Base-by-base conservation (phyloP, 1,284 basidiomycete species). In the Stereum hirsutum region DNA sequence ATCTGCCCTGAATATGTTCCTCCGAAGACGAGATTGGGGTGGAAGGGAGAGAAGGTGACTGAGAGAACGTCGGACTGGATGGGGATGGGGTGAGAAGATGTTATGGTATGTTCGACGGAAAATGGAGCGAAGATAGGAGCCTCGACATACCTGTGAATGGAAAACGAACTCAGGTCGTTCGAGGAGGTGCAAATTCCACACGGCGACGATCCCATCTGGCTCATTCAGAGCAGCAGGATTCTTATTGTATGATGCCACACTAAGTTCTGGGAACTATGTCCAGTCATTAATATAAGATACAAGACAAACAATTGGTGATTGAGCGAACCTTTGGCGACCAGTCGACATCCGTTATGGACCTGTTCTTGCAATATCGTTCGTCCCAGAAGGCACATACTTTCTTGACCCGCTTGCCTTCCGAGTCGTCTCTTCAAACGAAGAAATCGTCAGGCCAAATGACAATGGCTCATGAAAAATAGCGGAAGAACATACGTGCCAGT, bases 1-100 rank as follows among this genome's bases (percentile, higher is more conserved):
- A 99, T 95, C 66, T 99, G 96, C 6, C 96, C 96, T 23, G 92
- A 95, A 60, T 99, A 98, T 10, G 94, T 97, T 10, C 96, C 96
- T 41, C 96, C 96, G 52, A 98, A 95, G 33, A 99, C 78, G 6
- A 99, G 78, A 53, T 96, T 98, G 1, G 96, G 89, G 61, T 99
- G 94, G 65, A 97, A 99, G 0, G 96, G 94, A 0, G 94, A 97
- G 60, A 99, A 98, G 12, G 86, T 83, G 4, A 97, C 90, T 1
- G 93, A 95, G 11, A 99, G 77, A 12, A 99, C 93, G 57, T 99
- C 96, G 25, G 94, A 97, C 89, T 95, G 65, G 14, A 48, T 27
- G 44, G 26, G 41, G 38, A 33, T 12, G 28, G 55, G 27, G 48
- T 57, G 34, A 43, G 47, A 26, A 48, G 19, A 41, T 28, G 19